Base-by-base conservation (phyloP, 805 yeast species). In the Candida montana region DNA sequence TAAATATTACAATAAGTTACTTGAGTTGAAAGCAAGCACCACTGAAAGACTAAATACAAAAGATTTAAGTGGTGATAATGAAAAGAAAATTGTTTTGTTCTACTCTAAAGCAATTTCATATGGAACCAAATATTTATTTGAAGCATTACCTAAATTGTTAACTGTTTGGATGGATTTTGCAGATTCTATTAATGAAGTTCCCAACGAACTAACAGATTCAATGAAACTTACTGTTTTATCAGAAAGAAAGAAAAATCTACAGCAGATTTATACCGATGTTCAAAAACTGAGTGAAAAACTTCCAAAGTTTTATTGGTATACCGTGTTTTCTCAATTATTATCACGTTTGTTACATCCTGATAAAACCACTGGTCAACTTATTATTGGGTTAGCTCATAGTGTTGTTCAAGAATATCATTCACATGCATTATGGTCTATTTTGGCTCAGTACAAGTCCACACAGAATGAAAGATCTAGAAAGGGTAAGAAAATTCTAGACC, bases 151-250 rank as follows among this genome's bases (percentile, higher is more conserved):
- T 0, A 89, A 88, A 53, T 75, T 87, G n/a, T 73, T 90, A 5
- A 88, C 96, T 0, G 72, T 86, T 8, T 93, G 99, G 99, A 66
- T 93, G 19, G 96, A 90, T 52, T 84, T 82, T 58, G 78, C 71
- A 4, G 57, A 63, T 6, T 54, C 53, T 7, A 44, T 54, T 21
- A 42, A 46, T 17, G 58, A 53, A 5, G 53, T 54, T 6, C 47
- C 57, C 1, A 41, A 47, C 5, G 51, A 40, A 2, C 16, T 51
- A 8, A 33, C 32, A n/a, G 59, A 55, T 12, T 34, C 48, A 10
- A 13, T 39, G 19, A 45, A 38, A 11, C n/a, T 47, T 1, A 28
- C 41, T 2, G 35, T 50, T 2, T 15, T 50, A 8, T 41, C 49
- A 7, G 56, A 59, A 21, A 61, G 72, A 46, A 52, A 56, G 24